Evolutionary conservation across 2,329 filamentous ascomycete species (phyloP).

Genomic region (Lasiodiplodia hormozganensis): DNA sequence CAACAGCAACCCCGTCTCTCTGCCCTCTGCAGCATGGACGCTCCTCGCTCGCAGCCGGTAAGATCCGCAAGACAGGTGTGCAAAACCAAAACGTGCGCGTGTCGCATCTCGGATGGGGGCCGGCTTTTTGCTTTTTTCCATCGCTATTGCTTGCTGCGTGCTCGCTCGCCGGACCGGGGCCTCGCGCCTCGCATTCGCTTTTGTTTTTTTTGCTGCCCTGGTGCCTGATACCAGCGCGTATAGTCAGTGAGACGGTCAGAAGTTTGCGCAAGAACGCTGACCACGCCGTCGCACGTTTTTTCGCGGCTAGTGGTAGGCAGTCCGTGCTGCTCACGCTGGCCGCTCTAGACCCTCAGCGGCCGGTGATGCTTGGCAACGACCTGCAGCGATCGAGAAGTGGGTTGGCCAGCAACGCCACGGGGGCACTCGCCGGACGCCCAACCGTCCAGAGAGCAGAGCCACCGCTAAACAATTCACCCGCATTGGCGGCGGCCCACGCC

Average conservation of each 20-base stretch:
- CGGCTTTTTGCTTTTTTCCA: slow-evolving; percentile 19
- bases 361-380: slow-evolving; percentile 24
- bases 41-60: slow-evolving; percentile 18
- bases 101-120: slow-evolving; percentile 12
- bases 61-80: slow-evolving; percentile 19
- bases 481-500: neutral
- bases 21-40: slow-evolving; percentile 17
- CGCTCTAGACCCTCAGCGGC: slow-evolving; percentile 18
- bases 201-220: slow-evolving; percentile 12
- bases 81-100: slow-evolving; percentile 24
- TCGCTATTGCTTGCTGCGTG: neutral
- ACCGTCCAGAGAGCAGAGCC: neutral
- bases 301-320: slow-evolving; percentile 1
- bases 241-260: slow-evolving; percentile 15
- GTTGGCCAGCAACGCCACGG: slow-evolving; percentile 6
- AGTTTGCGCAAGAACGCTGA: slow-evolving; percentile 21
- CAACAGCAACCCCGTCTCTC: slow-evolving; percentile 1
- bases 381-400: slow-evolving; percentile 8
- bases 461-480: slow-evolving; percentile 20
- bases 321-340: neutral
- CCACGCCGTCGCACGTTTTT: slow-evolving; percentile 25
- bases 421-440: neutral
- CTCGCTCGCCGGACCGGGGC: neutral
- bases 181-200: slow-evolving; percentile 15
- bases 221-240: slow-evolving; percentile 11